These are phyloP conservation scores for Diaporthe velutina DNA, from an alignment of 2,329 filamentous ascomycete genomes.

Conservation along the genomic window DNA sequence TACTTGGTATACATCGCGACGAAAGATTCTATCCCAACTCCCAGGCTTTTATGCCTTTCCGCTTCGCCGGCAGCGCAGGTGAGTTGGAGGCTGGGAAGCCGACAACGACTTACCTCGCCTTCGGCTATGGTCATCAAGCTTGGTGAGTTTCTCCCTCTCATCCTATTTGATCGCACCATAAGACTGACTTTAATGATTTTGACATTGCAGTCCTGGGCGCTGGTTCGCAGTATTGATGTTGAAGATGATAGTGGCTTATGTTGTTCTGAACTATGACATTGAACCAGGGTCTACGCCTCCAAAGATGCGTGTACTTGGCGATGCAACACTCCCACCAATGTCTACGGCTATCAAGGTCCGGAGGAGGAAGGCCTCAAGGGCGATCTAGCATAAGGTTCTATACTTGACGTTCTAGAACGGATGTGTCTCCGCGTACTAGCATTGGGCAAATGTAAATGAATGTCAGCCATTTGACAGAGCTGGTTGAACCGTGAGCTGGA, in stretches of 20 bases:
- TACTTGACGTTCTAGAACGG: not conserved
- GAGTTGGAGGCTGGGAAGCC: slow-evolving; percentile 5
- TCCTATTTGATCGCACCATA: not conserved
- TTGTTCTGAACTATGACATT: slow-evolving; percentile 16
- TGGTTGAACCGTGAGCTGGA: too few species aligned
- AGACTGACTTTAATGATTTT: not conserved
- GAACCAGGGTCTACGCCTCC: slow-evolving; percentile 4
- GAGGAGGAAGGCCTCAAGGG: not conserved
- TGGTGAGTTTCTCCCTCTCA: not conserved
- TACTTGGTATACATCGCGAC: slow-evolving; percentile 15
- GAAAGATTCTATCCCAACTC: slow-evolving; percentile 5
- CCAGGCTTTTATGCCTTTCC: slow-evolving; percentile 1
- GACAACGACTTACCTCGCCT: slow-evolving; percentile 8
- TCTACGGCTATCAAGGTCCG: slow-evolving; percentile 11
- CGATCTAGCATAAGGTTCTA: not conserved
- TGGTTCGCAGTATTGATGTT: slow-evolving; percentile 15
- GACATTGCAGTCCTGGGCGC: slow-evolving; percentile 3
- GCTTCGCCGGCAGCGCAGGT: not conserved
- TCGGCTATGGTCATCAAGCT: slow-evolving; percentile 10
- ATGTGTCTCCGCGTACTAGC: not conserved
- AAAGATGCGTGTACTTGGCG: slow-evolving; percentile 5
- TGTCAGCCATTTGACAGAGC: not conserved
- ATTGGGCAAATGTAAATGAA: not conserved
- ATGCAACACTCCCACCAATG: slow-evolving; percentile 11
- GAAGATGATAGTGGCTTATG: slow-evolving; percentile 16